A percentile compares a stretch with the other conserved stretches of the same genome.
These are phyloP conservation scores for Nitzschia sp. DNA, from an alignment of 108 stramenopile genomes.

Conservation along the genomic window DNA sequence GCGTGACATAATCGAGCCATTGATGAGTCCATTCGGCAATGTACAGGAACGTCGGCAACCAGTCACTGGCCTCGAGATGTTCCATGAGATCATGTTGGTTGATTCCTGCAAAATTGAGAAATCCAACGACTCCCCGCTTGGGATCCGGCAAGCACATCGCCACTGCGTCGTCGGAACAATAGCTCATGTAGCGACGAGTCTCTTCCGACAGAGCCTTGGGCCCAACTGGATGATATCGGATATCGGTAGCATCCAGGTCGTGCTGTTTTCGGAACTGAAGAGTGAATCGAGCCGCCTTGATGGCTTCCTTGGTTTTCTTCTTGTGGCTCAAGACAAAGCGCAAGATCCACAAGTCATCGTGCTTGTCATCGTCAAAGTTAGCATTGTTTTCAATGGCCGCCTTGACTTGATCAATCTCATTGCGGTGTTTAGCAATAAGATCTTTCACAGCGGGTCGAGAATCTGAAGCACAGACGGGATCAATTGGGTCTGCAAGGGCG, in stretches of 20 bases:
- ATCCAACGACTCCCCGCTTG: conserved; percentile 18
- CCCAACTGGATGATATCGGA: conserved; percentile 7
- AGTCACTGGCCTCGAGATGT: not conserved
- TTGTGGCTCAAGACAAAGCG: conserved; percentile 32
- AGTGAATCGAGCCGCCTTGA: conserved; percentile 19
- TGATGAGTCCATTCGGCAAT: conserved; percentile 28
- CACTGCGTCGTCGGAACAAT: conserved; percentile 3
- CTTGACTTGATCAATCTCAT: conserved; percentile 14
- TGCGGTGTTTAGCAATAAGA: conserved; percentile 14
- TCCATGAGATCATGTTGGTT: conserved; percentile 11
- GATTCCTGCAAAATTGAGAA: not conserved
- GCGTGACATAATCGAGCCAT: conserved; percentile 27
- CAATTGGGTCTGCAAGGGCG: conserved; percentile 16
- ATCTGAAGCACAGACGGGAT: conserved; percentile 7
- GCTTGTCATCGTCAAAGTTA: conserved; percentile 6
- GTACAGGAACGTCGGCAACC: conserved; percentile 1
- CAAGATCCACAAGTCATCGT: conserved; percentile 41
- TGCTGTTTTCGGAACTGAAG: conserved; percentile 18
- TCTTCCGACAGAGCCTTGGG: not conserved
- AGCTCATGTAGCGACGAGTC: not conserved
- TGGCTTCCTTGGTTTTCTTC: conserved; percentile 22
- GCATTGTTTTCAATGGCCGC: conserved; percentile 3
- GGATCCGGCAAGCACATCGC: conserved; percentile 5
- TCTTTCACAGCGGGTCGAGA: conserved; percentile 24
- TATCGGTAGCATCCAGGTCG: conserved; percentile 21